These are phyloP conservation scores for Apiospora koreana DNA, from an alignment of 2,329 filamentous ascomycete species.

Conservation along the genomic window DNA sequence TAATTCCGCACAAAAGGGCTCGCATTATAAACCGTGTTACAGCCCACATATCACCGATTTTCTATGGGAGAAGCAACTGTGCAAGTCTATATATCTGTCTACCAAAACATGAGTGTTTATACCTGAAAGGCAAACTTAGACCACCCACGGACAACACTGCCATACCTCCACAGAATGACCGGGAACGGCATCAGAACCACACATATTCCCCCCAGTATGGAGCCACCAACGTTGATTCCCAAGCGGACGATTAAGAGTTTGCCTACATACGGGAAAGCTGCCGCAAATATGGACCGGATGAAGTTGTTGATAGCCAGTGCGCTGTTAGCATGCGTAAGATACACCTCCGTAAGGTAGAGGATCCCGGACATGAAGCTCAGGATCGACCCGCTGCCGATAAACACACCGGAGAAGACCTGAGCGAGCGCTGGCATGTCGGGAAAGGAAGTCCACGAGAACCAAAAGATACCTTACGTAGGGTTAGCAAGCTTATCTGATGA, in stretches of 20 bases:
- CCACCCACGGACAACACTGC: neutral
- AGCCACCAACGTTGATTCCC: neutral
- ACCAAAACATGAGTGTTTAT: too few relatives aligned
- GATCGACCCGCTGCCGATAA: neutral
- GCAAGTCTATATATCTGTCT: too few relatives aligned
- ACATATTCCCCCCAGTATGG: neutral
- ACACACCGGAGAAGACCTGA: neutral
- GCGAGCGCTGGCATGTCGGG: neutral
- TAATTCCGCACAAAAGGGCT: too few relatives aligned
- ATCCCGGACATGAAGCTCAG: neutral
- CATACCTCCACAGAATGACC: neutral
- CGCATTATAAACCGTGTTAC: too few relatives aligned
- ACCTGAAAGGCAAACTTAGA: neutral
- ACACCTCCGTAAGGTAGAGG: neutral
- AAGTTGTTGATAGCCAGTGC: neutral
- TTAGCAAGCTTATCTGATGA: neutral
- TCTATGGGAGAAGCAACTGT: too few relatives aligned
- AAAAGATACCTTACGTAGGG: neutral
- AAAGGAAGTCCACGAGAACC: neutral
- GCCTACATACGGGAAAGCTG: neutral
- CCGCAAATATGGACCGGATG: neutral
- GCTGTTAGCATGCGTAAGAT: neutral
- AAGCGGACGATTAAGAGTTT: neutral
- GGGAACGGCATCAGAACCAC: neutral
- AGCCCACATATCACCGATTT: too few relatives aligned